Base-by-base conservation (phyloP, 2,329 filamentous ascomycete genomes). In the Penicillium sp. region DNA sequence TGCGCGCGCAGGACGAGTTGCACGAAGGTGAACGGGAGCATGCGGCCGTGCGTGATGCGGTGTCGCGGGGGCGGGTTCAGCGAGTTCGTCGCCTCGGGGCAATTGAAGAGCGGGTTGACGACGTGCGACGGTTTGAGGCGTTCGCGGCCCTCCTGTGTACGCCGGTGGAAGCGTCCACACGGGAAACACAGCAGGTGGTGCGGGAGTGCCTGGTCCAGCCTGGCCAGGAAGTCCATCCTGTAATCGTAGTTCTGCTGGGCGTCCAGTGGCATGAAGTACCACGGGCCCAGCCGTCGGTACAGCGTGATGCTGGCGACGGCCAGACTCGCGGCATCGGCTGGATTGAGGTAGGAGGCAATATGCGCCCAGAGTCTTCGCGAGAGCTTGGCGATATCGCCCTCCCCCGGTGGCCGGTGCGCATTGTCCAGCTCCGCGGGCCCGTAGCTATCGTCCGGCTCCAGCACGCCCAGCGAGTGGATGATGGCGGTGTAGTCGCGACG, bases 171-270 rank as follows among this genome's bases (percentile, higher is more conserved):
- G 39, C 61, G 65, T 10, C 63, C 70, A 54, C 79, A 83, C 4
- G 73, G 71, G 53, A 79, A 78, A 58, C 79, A 83, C 38, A 81
- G 70, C 5, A 83, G 67, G 50, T 81, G 76, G 23, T 71, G 64
- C 2, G 79, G 78, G 13, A 79, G 63, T 11, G 68, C 57, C 9
- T 62, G 56, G 45, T 82, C 77, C 53, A 81, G 66, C 2, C 61
- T 57, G 9, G 69, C 54, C 4, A 83, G 66, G 53, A 82, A 80
- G 3, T 71, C 60, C 31, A 72, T 63, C 35, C 72, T 73, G 42
- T 75, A 58, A 4, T 66, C 48, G 30, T 59, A 60, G 48, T 79
- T 74, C 5, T 69, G 57, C 3, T 73, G 68, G 7, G 56, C 39
- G 16, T 67, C 56, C 19, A 77, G 59, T 4, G 51, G 58, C 23